Base-by-base conservation (phyloP, 768 basidiomycete genomes). In the Leccinum longicurvipes region DNA sequence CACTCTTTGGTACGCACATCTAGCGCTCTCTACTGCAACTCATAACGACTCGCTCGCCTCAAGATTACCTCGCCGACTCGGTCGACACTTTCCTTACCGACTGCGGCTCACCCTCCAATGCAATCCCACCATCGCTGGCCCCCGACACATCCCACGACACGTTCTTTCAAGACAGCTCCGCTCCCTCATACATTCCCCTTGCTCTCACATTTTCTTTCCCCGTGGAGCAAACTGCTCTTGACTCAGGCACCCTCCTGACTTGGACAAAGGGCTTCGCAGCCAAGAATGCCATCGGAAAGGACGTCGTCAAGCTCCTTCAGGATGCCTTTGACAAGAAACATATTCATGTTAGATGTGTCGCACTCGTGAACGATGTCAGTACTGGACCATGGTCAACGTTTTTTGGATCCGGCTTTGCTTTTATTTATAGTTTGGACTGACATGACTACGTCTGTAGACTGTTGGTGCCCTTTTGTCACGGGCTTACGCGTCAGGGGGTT, bases 121-220 rank as follows among this genome's bases (percentile, higher is more conserved):
- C 56, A 11, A 60, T 71, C 39, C 71, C 71, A 23, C 63, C 69
- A 1, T 67, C 68, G 3, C 63, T 70, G 34, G 17, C 63, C 21
- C 62, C 56, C 45, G 50, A 60, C 25, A 52, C 53, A 27, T 52
- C 57, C 25, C 58, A 62, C 41, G 61, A 53, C 24, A 39, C 56
- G 24, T 45, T 60, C 42, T 53, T 67, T 21, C 41, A 23, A 42
- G 24, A 59, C 11, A 55, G 58, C 17, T 63, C 70, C 1, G 75
- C 80, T 61, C 63, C 73, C 2, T 74, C 82, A 9, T 73, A 77
- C 48, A 61, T 89, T 36, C 80, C 83, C 28, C 85, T 99, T 3
- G 97, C 96, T 9, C 80, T 99, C 50, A 98, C 97, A 0, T 99
- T 98, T 72, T 94, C 91, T 27, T 97, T 98, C 77, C 97, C 97